A percentile compares a stretch with the other conserved stretches of the same genome.
These are phyloP conservation scores for Astrocystis sublimbata DNA, from an alignment of 495 filamentous ascomycete genomes.

Conservation along the genomic window DNA sequence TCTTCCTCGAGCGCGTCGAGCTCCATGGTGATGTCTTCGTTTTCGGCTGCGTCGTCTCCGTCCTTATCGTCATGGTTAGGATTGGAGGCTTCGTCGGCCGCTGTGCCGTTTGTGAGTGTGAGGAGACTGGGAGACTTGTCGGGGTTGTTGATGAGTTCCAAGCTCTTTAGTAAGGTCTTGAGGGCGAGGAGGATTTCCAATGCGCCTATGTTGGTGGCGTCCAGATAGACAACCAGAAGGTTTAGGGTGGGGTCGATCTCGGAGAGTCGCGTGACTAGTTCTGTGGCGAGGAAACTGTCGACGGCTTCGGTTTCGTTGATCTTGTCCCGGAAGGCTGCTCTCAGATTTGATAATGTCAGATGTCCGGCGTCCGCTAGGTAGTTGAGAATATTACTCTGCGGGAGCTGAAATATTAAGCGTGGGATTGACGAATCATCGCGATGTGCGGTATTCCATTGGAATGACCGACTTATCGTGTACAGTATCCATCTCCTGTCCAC, in stretches of 20 bases:
- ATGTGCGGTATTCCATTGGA: slow-evolving; percentile 40
- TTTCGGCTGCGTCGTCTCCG: slow-evolving; percentile 30
- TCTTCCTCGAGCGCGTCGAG: slow-evolving; percentile 51
- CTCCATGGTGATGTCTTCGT: slow-evolving; percentile 46
- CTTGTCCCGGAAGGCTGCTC: slow-evolving; percentile 57
- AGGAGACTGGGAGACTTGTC: slow-evolving; percentile 39
- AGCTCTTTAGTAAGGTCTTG: slow-evolving; percentile 51
- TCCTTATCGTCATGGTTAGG: too few species aligned
- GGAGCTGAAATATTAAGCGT: slow-evolving; percentile 52
- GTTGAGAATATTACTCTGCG: slow-evolving; percentile 53
- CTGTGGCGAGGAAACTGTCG: slow-evolving; percentile 50
- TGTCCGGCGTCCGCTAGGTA: slow-evolving; percentile 67
- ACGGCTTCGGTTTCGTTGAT: slow-evolving; percentile 39
- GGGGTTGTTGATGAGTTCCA: slow-evolving; percentile 47
- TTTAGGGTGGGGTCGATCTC: slow-evolving; percentile 62
- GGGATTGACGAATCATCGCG: slow-evolving; percentile 28
- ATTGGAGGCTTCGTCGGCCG: slow-evolving; percentile 31
- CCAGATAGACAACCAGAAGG: slow-evolving; percentile 57
- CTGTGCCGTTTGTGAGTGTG: slow-evolving; percentile 38
- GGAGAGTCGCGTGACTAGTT: slow-evolving; percentile 60
- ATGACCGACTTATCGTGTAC: slow-evolving; percentile 53
- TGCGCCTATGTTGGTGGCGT: slow-evolving; percentile 48
- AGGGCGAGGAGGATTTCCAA: slow-evolving; percentile 50
- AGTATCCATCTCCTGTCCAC: slow-evolving; percentile 55
- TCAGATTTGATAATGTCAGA: slow-evolving; percentile 61